Conservation (phyloP, 2,329 filamentous ascomycete species). For the Helotiales sp. region DNA sequence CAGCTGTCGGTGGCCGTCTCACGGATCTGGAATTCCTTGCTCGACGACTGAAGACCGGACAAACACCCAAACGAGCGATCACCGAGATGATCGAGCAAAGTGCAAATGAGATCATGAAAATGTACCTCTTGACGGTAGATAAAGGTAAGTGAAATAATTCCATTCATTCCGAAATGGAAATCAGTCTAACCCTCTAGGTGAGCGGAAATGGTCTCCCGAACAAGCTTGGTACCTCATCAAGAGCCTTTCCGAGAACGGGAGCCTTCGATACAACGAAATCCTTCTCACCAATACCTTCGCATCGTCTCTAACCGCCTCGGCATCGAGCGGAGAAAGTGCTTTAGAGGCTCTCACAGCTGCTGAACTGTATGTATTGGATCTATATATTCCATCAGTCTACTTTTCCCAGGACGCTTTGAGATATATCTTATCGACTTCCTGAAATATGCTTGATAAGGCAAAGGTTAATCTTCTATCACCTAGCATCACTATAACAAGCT, state of each 20-base stretch:
- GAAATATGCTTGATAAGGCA: not conserved
- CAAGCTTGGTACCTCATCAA: constrained; percentile 93
- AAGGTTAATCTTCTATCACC: not conserved
- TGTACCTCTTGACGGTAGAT: constrained; percentile 74
- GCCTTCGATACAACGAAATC: constrained; percentile 83
- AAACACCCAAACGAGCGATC: constrained; percentile 80
- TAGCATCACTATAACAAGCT: constrained; percentile 70
- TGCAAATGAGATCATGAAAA: constrained; percentile 88
- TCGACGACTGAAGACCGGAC: constrained; percentile 85
- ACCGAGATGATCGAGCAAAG: constrained; percentile 88
- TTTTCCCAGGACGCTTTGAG: not conserved
- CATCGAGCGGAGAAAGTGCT: constrained; percentile 70
- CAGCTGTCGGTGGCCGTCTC: constrained; percentile 82
- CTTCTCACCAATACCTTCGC: constrained; percentile 79
- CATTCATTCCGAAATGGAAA: not conserved
- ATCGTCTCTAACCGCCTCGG: constrained; percentile 53
- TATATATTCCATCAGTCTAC: not conserved
- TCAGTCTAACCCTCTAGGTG: constrained; percentile 23
- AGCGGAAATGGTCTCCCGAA: constrained; percentile 75
- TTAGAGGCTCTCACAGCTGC: constrained; percentile 82
- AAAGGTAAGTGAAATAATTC: constrained; percentile 33
- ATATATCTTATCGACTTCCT: not conserved
- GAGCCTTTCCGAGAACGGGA: constrained; percentile 69
- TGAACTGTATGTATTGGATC: constrained; percentile 59
- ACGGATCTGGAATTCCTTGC: constrained; percentile 94